Evolutionary conservation across 2,329 filamentous ascomycete species (phyloP), one percentile per base, ranked within the genome.

Genomic region (Teratosphaeria zuluensis): DNA sequence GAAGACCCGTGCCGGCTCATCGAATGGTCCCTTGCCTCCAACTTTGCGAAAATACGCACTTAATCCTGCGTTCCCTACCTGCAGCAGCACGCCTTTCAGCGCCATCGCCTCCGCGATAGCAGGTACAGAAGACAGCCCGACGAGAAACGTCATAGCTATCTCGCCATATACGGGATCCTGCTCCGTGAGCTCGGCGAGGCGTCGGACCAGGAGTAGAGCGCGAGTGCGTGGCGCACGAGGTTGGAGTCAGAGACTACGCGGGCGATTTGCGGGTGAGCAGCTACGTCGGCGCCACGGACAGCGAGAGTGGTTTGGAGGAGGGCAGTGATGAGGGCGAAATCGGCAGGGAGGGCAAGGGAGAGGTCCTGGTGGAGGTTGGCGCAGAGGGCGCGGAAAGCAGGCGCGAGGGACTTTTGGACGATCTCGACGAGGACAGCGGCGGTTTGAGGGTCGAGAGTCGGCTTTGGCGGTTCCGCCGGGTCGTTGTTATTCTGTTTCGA

Each of bases 141-240:
- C 84, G 14, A 99, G 80, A 73, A 97, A 95, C 30, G 92, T 81
- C 48, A 96, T 81, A 67, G 89, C 89, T n/a, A 96, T 82, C 70
- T 96, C 92, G 63, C 92, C 94, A 72, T 96, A 97, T 32, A 97
- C 79, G 0, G 94, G 92, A 69, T 97, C 92, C 31, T 86, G 84
- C 58, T 87, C 82, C 38, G 87, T 81, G 0, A 87, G 81, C 46
- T 96, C 80, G 0, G 87, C 83, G 28, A 97, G 80, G 64, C 87
- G 85, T 97, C 91, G 3, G 92, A 84, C 94, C 94, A 99, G 0
- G 91, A 96, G 74, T 92, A 97, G 4, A 99, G 81, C 35, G 89
- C 90, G 5, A 87, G 86, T 0, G 91, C 92, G 61, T 91, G 88
- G 67, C 92, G 88, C 53, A 90, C 81, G 0, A 87, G 86, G 63